These are phyloP conservation scores for Fusarium tuaranense DNA, from an alignment of 2,329 filamentous ascomycete genomes.

Conservation along the genomic window DNA sequence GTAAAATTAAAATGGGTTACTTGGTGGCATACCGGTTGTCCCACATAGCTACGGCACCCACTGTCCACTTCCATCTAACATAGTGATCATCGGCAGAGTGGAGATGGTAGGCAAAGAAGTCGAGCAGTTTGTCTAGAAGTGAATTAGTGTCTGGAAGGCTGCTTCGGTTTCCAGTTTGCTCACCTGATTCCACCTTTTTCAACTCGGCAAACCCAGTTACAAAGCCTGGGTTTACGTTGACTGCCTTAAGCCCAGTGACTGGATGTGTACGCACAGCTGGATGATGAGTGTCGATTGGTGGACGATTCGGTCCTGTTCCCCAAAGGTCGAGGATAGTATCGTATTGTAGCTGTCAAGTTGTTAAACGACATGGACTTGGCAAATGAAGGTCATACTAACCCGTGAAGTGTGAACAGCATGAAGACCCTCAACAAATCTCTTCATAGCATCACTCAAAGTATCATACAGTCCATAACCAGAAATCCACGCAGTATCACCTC, in stretches of 20 bases:
- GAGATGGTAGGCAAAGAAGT: conserved; percentile 60
- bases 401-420: conserved; percentile 59
- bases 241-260: conserved; percentile 58
- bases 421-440: conserved; percentile 56
- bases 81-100: conserved; percentile 62
- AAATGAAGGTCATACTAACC: neutral
- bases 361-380: too few species aligned
- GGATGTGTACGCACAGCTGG: conserved; percentile 62
- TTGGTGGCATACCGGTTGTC: conserved; percentile 51
- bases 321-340: conserved; percentile 22
- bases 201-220: conserved; percentile 62
- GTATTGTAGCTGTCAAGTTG: conserved; percentile 8
- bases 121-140: conserved; percentile 47
- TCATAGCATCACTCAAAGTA: conserved; percentile 56
- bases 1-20: neutral
- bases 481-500: conserved; percentile 62
- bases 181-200: conserved; percentile 61
- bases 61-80: conserved; percentile 63
- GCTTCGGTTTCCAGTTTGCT: conserved; percentile 22
- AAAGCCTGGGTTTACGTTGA: conserved; percentile 60
- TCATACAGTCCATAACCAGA: conserved; percentile 61
- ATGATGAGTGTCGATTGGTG: conserved; percentile 61
- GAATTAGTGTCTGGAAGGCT: neutral
- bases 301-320: conserved; percentile 41
- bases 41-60: conserved; percentile 63